A percentile compares a stretch with the other conserved stretches of the same genome.
These are phyloP conservation scores for Phytophthora cryptogea DNA, from an alignment of 352 stramenopile genomes.

Conservation along the genomic window DNA sequence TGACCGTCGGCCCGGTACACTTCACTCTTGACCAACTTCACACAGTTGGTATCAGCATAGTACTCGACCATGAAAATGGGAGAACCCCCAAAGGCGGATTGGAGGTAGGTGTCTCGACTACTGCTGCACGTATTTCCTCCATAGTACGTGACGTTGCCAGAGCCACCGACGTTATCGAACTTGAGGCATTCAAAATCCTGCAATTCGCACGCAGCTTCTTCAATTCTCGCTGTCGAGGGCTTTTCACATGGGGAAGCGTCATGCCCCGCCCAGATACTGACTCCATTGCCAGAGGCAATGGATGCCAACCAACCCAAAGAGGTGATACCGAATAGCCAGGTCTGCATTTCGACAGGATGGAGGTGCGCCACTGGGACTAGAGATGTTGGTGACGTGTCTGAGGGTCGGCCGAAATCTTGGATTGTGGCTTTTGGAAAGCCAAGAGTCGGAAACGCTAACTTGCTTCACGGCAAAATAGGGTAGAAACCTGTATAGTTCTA, in stretches of 20 bases:
- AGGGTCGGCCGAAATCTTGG: too few species aligned
- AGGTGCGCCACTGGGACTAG: not conserved
- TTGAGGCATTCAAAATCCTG: not conserved
- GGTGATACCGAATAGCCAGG: not conserved
- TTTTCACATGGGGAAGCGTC: conserved; percentile 3
- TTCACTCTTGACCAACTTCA: not conserved
- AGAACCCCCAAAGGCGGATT: conserved; percentile 10
- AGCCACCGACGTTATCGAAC: not conserved
- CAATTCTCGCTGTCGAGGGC: conserved; percentile 6
- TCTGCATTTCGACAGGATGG: not conserved
- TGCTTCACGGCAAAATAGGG: too few species aligned
- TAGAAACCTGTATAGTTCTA: too few species aligned
- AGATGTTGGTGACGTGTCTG: too few species aligned
- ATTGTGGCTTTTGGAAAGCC: too few species aligned
- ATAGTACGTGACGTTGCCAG: conserved; percentile 6
- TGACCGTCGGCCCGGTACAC: conserved; percentile 7
- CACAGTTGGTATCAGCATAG: conserved; percentile 8
- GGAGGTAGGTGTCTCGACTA: conserved; percentile 6
- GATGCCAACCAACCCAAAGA: not conserved
- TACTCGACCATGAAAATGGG: conserved; percentile 15
- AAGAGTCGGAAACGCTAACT: too few species aligned
- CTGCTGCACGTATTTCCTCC: conserved; percentile 1
- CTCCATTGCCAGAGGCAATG: not conserved
- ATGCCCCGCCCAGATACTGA: not conserved
- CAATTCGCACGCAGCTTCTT: not conserved